Base-by-base conservation (phyloP, 768 basidiomycete species). In the Russula foetens region DNA sequence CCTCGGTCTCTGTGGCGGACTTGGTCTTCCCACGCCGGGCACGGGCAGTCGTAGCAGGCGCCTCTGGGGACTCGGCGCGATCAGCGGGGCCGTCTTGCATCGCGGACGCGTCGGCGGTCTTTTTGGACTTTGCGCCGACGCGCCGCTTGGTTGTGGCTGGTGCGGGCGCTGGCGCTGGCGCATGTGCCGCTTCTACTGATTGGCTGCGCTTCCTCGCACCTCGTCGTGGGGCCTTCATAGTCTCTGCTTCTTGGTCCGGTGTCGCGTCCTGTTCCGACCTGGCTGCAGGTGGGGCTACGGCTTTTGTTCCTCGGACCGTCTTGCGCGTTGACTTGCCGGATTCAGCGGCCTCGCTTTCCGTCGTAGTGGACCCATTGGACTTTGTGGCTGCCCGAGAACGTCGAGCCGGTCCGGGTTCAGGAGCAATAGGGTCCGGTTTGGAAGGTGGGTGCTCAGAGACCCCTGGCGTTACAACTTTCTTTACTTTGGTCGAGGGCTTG, bases 311-410 rank as follows among this genome's bases (percentile, higher is more conserved):
- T 43, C 56, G 65, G 17, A 41, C 35, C 53, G 52, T 49, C 50
- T 53, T 63, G 26, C 64, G 64, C 28, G 21, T 45, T 9, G 57
- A 44, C 57, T 51, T 63, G 46, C n/a, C 48, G 8, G 57, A 5
- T 46, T 56, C 48, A 44, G 62, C 39, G 1, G 62, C 57, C 31
- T 60, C 64, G 17, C 62, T 28, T 56, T 66, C 55, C 51, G 53
- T 52, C 12, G 50, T 41, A 17, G 39, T 54, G n/a, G 64, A 60
- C 26, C 50, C 62, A 1, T 62, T 57, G 4, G 65, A 65, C 44
- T 60, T 64, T 17, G 68, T 64, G 8, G 69, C 56, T 19, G 65
- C 60, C 41, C 72, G 67, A 4, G 70, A 69, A 35, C 69, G 70
- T 7, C 69, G 69, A 17, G 52, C 61, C 19, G 64, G n/a, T 47